These are phyloP conservation scores for Leccinum pellstonianum DNA, from an alignment of 768 basidiomycete species.

Conservation along the genomic window DNA sequence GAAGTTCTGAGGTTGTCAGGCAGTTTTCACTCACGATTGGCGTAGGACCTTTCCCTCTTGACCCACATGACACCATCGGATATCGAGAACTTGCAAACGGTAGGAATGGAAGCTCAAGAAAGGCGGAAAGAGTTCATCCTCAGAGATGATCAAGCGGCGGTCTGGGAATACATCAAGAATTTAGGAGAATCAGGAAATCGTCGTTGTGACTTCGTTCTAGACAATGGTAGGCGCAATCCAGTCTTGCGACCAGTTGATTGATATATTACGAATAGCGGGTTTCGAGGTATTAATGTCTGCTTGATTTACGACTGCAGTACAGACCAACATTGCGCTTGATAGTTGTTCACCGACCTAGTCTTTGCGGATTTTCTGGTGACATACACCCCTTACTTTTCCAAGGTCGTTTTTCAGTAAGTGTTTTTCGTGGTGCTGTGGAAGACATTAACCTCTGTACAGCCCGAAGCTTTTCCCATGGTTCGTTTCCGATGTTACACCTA, in stretches of 20 bases:
- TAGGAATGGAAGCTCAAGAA: conserved; percentile 76
- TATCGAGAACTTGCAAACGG: conserved; percentile 78
- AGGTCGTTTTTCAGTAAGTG: conserved; percentile 87
- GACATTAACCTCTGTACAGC: conserved; percentile 40
- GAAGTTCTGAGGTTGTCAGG: conserved; percentile 1
- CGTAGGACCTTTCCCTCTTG: conserved; percentile 89
- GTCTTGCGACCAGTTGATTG: background rate
- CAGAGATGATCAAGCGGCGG: conserved; percentile 72
- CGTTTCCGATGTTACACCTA: conserved; percentile 89
- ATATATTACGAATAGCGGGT: conserved; percentile 55
- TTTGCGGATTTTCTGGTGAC: conserved; percentile 93
- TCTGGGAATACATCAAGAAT: conserved; percentile 69
- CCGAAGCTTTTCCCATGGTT: conserved; percentile 98
- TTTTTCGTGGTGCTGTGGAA: background rate
- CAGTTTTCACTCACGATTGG: background rate
- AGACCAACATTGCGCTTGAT: background rate
- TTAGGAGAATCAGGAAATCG: conserved; percentile 40
- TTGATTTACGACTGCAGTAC: background rate
- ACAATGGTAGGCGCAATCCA: conserved; percentile 63
- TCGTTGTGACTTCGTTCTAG: conserved; percentile 83
- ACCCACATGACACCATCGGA: conserved; percentile 83
- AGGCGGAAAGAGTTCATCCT: conserved; percentile 80
- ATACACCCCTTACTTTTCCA: conserved; percentile 76
- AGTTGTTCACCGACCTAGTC: conserved; percentile 93
- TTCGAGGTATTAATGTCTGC: conserved; percentile 63